Conservation (phyloP, 2,329 filamentous ascomycete species). For the Colletotrichum higginsianum region DNA sequence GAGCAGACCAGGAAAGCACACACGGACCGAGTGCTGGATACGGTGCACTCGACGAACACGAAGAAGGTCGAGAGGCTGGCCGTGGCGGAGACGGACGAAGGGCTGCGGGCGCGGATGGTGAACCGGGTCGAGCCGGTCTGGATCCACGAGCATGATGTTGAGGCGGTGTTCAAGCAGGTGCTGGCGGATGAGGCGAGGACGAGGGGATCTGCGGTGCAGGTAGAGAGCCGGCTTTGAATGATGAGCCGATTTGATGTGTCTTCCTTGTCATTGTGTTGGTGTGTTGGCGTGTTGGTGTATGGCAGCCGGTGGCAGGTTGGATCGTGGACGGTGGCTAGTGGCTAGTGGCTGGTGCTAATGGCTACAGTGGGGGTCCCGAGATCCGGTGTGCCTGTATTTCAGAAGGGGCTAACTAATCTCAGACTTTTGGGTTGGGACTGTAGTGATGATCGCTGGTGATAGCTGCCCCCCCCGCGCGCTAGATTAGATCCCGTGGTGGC, state of each 20-base stretch:
- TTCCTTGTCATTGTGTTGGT: neutral
- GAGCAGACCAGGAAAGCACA: constrained; percentile 60
- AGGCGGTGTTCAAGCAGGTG: constrained; percentile 50
- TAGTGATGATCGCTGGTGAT: no score
- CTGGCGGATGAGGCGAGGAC: constrained; percentile 18
- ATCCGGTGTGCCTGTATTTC: no score
- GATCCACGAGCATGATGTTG: constrained; percentile 64
- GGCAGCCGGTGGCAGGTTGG: no score
- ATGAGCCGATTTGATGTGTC: neutral
- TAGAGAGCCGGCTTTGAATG: constrained; percentile 29
- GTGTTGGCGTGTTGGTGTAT: no score
- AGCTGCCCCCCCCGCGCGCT: no score
- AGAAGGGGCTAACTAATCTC: no score
- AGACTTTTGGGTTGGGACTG: no score
- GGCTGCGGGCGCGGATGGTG: constrained; percentile 53
- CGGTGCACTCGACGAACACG: constrained; percentile 52
- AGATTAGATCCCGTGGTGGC: no score
- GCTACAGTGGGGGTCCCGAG: no score
- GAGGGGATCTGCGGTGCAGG: neutral
- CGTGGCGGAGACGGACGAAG: constrained; percentile 53
- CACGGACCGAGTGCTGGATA: constrained; percentile 53
- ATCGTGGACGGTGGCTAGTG: no score
- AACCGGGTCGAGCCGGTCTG: constrained; percentile 56
- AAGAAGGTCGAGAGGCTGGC: constrained; percentile 46
- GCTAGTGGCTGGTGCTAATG: no score